A percentile compares a stretch with the other conserved stretches of the same genome.
phyloP scores from a whole-genome alignment of 2,329 filamentous ascomycete species.

The Claviceps sorghi region DNA sequence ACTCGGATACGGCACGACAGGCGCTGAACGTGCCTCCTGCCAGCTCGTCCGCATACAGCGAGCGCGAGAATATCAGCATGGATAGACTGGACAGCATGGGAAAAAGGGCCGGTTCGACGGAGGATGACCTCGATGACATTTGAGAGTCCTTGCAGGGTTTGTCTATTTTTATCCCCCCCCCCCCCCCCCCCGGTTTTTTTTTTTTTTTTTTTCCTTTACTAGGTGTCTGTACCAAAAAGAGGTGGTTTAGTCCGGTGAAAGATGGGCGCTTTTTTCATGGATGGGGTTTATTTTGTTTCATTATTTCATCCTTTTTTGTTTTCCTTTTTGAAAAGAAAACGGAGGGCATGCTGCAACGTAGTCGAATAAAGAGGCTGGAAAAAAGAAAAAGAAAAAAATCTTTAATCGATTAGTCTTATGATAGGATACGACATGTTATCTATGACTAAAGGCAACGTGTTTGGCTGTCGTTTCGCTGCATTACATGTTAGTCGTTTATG shows the following conservation, averaged over 20 bases:
- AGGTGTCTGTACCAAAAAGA: neutral
- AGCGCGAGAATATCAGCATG: conserved; percentile 36
- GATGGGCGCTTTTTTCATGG: conserved; percentile 4
- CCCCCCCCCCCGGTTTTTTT: neutral
- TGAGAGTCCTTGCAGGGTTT: conserved; percentile 13
- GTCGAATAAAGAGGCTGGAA: neutral
- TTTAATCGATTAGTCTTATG: neutral
- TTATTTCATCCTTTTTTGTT: neutral
- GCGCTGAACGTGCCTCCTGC: conserved; percentile 59
- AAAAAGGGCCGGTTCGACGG: conserved; percentile 27
- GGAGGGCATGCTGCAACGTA: neutral
- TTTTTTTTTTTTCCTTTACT: too few relatives aligned
- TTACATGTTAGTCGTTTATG: neutral
- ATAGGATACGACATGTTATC: conserved; percentile 10
- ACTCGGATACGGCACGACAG: conserved; percentile 69
- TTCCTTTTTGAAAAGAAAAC: neutral
- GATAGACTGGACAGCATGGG: conserved; percentile 46
- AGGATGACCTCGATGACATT: conserved; percentile 49
- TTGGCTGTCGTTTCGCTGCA: neutral
- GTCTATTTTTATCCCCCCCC: neutral
- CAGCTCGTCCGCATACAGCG: conserved; percentile 17
- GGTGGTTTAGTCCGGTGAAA: neutral
- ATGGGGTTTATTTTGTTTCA: neutral
- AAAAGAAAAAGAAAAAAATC: neutral
- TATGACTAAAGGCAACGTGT: neutral